Base-by-base conservation (phyloP, 1,284 basidiomycete genomes). In the Cutaneotrichosporon cutaneum region DNA sequence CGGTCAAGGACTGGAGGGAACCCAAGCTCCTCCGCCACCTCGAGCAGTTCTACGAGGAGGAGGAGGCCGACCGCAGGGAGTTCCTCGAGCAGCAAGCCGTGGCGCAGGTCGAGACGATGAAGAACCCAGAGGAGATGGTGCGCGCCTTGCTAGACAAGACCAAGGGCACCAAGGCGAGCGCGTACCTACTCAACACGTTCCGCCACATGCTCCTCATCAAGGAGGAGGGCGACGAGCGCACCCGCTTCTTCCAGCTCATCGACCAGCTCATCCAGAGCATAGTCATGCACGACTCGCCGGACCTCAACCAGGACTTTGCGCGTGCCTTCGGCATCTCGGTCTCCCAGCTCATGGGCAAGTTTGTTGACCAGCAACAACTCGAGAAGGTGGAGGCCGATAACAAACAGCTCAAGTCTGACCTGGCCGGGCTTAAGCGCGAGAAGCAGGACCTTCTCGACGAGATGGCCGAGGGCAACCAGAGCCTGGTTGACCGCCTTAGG, bases 211-310 rank as follows among this genome's bases (percentile, higher is more conserved):
- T 98, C 39, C 85, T 99, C 64, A 92, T 99, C 68, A 86, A 89
- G 63, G 90, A 91, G 68, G 92, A 97, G 63, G 91, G 90, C 3
- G 88, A 90, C 35, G 85, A 88, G 35, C 85, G 91, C 74, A 86
- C 86, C 35, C 89, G 94, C 70, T 92, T 94, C 79, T 97, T 91
- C 78, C 92, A 94, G 79, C 85, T 99, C 54, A 85, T 99, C 70
- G 93, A 98, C 76, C 88, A 90, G n/a, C 83, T 98, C 54, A 86
- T 99, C 53, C 88, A 92, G 35, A 90, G 94, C 70, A 87, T 99
- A 51, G 94, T 98, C 26, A 86, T 97, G 81, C 93, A 96, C 78
- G 80, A 82, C 56, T 91, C 93, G 78, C 84, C 93, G 55, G 82
- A 83, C 36, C 77, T 83, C 45, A 81, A 82, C 55, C 86, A 85